These are phyloP conservation scores for Brassica balearica DNA, from an alignment of 441 rosid genomes.

Conservation along the genomic window DNA sequence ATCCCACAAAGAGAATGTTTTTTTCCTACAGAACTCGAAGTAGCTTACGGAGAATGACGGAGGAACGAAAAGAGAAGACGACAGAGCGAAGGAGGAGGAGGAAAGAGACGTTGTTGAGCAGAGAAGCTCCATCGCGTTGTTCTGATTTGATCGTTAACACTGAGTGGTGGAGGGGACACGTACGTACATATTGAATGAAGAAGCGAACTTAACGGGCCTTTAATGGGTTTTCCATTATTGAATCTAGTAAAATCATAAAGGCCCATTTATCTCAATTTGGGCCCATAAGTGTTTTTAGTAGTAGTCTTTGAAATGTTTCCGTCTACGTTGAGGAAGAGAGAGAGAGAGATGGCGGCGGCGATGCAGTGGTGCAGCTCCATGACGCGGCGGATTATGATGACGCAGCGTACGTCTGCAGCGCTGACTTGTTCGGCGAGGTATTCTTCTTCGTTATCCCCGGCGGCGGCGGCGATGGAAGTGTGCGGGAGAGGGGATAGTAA, in stretches of 20 bases:
- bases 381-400: conserved; percentile 61
- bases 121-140: conserved; percentile 52
- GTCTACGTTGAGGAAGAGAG: not conserved
- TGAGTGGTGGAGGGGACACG: conserved; percentile 30
- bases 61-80: conserved; percentile 52
- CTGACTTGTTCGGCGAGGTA: conserved; percentile 26
- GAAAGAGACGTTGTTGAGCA: conserved; percentile 59
- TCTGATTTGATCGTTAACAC: conserved; percentile 30
- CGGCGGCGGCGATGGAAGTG: conserved; percentile 49
- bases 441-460: conserved; percentile 31
- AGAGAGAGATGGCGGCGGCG: conserved; percentile 60
- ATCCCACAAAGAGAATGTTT: not conserved
- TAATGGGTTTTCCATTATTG: not conserved
- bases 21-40: not conserved
- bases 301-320: not conserved
- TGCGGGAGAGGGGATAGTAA: conserved; percentile 96
- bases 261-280: conserved; percentile 22
- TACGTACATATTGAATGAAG: not conserved
- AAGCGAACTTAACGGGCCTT: conserved; percentile 6
- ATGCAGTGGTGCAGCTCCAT: conserved; percentile 74
- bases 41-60: conserved; percentile 50
- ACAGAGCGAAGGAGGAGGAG: conserved; percentile 61
- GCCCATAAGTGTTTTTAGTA: not conserved
- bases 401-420: conserved; percentile 39
- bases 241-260: not conserved